phyloP scores from a whole-genome alignment of 1,284 basidiomycete species.

The Phellopilus nigrolimitatus region DNA sequence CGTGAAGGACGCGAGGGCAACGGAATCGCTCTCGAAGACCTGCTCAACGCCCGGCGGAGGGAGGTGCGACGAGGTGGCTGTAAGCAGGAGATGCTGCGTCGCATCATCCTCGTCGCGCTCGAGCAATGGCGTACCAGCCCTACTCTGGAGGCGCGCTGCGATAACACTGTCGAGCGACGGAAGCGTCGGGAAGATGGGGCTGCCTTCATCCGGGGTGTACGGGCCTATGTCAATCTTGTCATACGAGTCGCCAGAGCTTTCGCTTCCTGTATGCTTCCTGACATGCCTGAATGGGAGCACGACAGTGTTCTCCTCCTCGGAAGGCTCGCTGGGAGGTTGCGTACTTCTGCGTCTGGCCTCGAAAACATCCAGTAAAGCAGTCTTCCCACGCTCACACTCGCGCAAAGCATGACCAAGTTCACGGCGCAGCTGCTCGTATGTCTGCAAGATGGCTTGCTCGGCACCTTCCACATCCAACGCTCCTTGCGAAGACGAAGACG shows the following conservation, averaged over 20 bases:
- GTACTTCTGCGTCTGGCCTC: slow-evolving; percentile 37
- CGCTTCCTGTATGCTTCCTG: slow-evolving; percentile 7
- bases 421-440: slow-evolving; percentile 67
- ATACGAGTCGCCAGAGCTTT: slow-evolving; percentile 22
- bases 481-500: slow-evolving; percentile 21
- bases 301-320: slow-evolving; percentile 9
- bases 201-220: slow-evolving; percentile 16
- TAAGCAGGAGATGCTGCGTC: slow-evolving; percentile 48
- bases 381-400: slow-evolving; percentile 74
- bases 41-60: slow-evolving; percentile 65
- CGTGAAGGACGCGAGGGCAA: slow-evolving; percentile 34
- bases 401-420: slow-evolving; percentile 69
- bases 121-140: slow-evolving; percentile 23
- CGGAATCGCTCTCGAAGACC: slow-evolving; percentile 67
- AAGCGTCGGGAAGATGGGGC: slow-evolving; percentile 13
- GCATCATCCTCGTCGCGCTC: slow-evolving; percentile 44
- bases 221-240: slow-evolving; percentile 16
- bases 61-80: slow-evolving; percentile 46
- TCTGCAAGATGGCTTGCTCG: slow-evolving; percentile 48
- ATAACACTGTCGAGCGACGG: slow-evolving; percentile 10
- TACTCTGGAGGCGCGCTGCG: slow-evolving; percentile 19
- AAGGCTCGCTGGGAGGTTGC: slow-evolving; percentile 20
- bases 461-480: slow-evolving; percentile 25
- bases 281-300: not conserved
- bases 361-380: slow-evolving; percentile 53